Conservation (phyloP, 352 stramenopile species). For the Phytophthora sojae region DNA sequence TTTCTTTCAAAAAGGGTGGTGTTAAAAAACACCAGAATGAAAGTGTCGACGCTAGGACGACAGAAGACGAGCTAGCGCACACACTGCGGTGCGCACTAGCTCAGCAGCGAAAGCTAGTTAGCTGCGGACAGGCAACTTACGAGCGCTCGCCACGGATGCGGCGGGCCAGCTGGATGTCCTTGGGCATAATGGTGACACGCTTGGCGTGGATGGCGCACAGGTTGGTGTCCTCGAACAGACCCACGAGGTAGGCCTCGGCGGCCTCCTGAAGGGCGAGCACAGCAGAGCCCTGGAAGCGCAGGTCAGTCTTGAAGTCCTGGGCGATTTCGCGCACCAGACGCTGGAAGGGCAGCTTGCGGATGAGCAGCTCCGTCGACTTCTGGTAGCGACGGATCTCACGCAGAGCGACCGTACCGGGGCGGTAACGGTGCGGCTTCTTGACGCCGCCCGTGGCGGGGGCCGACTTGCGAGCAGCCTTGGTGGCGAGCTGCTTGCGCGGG, state of each 20-base stretch:
- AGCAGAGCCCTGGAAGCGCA: slow-evolving; percentile 89
- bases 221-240: slow-evolving; percentile 92
- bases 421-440: slow-evolving; percentile 80
- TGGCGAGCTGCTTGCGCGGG: slow-evolving; percentile 93
- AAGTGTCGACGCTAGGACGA: slow-evolving; percentile 25
- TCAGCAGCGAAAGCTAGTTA: slow-evolving; percentile 78
- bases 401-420: slow-evolving; percentile 84
- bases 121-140: slow-evolving; percentile 56
- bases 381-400: slow-evolving; percentile 98
- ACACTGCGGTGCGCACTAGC: slow-evolving; percentile 19
- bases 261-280: slow-evolving; percentile 90
- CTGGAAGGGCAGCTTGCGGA: slow-evolving; percentile 97
- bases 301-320: slow-evolving; percentile 88
- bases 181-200: slow-evolving; percentile 94
- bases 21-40: slow-evolving; percentile 62
- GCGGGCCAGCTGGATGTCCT: slow-evolving; percentile 94
- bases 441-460: slow-evolving; percentile 91
- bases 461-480: slow-evolving; percentile 93
- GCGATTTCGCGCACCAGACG: slow-evolving; percentile 93
- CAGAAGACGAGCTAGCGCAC: background rate
- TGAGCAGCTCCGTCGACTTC: slow-evolving; percentile 95
- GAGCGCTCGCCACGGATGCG: slow-evolving; percentile 91
- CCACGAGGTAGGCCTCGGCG: slow-evolving; percentile 83
- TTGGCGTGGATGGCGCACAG: slow-evolving; percentile 95
- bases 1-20: slow-evolving; percentile 43